Percentiles rank a stretch among this genome's conserved stretches.
phyloP scores from a whole-genome alignment of 1,139 yeast species.

The Saccharomyces hybrid region DNA sequence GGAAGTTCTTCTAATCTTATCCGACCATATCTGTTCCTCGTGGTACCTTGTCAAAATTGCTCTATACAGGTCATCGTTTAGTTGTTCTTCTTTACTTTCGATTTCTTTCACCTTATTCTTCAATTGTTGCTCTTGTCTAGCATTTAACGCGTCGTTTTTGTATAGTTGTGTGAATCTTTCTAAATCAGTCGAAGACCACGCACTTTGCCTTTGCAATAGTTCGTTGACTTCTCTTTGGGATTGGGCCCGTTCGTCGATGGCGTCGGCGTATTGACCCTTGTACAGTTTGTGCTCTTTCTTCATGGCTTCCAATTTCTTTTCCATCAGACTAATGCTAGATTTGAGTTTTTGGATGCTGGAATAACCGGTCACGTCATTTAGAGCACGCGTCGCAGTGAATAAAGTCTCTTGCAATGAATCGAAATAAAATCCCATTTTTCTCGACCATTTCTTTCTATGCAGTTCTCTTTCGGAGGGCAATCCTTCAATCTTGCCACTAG shows the following conservation, averaged over 20 bases:
- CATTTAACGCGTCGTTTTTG: conserved; percentile 72
- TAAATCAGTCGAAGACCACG: conserved; percentile 72
- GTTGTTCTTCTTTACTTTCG: conserved; percentile 62
- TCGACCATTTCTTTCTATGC: conserved; percentile 45
- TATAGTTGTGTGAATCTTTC: conserved; percentile 79
- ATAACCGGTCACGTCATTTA: conserved; percentile 92
- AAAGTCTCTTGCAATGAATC: conserved; percentile 61
- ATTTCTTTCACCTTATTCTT: conserved; percentile 45
- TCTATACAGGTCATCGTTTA: conserved; percentile 62
- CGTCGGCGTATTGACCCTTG: conserved; percentile 51
- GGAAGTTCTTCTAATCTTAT: conserved; percentile 85
- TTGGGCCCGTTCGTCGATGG: conserved; percentile 56
- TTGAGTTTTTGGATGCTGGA: conserved; percentile 71
- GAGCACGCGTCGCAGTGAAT: conserved; percentile 61
- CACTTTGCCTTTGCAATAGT: conserved; percentile 72
- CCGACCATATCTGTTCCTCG: conserved; percentile 98
- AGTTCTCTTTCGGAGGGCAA: conserved; percentile 41
- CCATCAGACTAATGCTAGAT: conserved; percentile 47
- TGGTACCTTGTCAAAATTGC: conserved; percentile 84
- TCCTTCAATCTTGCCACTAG: conserved; percentile 27
- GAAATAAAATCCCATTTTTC: conserved; percentile 46
- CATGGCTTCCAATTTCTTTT: conserved; percentile 42
- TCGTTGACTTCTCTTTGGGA: conserved; percentile 88
- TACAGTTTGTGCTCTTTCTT: conserved; percentile 44
- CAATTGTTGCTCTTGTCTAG: conserved; percentile 50